These are phyloP conservation scores for Dissoconium aciculare DNA, from an alignment of 2,329 filamentous ascomycete species.

Conservation along the genomic window DNA sequence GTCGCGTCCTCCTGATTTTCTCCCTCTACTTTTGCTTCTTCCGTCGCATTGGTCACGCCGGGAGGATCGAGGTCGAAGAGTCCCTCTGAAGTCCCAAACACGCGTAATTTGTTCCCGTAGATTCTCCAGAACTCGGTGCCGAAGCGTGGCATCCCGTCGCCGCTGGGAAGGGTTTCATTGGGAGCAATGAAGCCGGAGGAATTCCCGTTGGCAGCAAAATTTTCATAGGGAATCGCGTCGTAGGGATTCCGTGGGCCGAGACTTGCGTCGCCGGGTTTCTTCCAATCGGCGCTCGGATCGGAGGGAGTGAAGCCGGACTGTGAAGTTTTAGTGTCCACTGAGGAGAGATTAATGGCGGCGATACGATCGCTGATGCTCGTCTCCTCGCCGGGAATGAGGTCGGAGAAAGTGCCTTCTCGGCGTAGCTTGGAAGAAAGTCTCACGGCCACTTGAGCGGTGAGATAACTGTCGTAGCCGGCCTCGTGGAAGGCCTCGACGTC, in stretches of 20 bases:
- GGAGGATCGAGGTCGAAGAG: slow-evolving; percentile 27
- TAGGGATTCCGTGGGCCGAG: slow-evolving; percentile 11
- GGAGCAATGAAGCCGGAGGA: no score
- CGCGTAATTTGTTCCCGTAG: slow-evolving; percentile 44
- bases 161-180: slow-evolving; percentile 20
- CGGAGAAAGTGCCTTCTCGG: slow-evolving; percentile 24
- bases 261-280: slow-evolving; percentile 17
- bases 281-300: slow-evolving; percentile 16
- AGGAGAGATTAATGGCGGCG: slow-evolving; percentile 8
- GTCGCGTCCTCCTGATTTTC: no score
- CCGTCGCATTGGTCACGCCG: no score
- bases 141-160: slow-evolving; percentile 40
- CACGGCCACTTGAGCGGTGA: slow-evolving; percentile 45
- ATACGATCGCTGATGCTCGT: slow-evolving; percentile 9
- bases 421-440: slow-evolving; percentile 40
- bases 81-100: slow-evolving; percentile 45
- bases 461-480: slow-evolving; percentile 48
- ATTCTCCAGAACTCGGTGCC: slow-evolving; percentile 40
- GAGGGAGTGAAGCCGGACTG: slow-evolving; percentile 17
- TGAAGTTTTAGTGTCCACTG: slow-evolving; percentile 1
- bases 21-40: slow-evolving; percentile 1
- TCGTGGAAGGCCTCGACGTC: slow-evolving; percentile 36
- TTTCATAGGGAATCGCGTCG: slow-evolving; percentile 16
- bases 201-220: no score
- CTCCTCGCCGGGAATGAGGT: slow-evolving; percentile 7